Conservation (phyloP, 129 eudicot genomes). For the Ambrosia artemisiifolia region DNA sequence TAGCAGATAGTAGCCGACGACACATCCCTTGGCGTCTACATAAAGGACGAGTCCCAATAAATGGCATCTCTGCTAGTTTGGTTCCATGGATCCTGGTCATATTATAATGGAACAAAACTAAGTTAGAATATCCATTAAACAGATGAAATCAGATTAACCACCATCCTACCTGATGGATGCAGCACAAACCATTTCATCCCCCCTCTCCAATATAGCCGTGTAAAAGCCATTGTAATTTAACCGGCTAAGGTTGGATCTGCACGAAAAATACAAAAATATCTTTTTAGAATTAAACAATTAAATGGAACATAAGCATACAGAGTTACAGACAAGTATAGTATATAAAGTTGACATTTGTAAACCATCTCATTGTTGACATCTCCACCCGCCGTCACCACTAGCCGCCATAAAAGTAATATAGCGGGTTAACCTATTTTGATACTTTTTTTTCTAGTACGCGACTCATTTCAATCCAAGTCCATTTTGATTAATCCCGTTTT, state of each 20-base stretch:
- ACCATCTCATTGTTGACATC: not conserved
- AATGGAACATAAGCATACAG: not conserved
- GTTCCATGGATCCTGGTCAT: conserved; percentile 69
- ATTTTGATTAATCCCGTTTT: no score
- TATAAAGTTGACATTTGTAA: not conserved
- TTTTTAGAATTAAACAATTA: not conserved
- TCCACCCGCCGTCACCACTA: no score
- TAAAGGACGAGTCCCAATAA: conserved; percentile 87
- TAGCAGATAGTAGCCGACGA: conserved; percentile 70
- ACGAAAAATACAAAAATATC: conserved; percentile 9
- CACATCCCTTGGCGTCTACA: conserved; percentile 98
- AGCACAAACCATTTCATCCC: conserved; percentile 74
- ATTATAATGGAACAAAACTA: conserved; percentile 2
- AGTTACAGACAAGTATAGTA: not conserved
- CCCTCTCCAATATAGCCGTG: conserved; percentile 74
- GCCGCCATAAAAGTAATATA: no score
- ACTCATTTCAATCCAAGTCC: no score
- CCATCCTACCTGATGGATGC: conserved; percentile 82
- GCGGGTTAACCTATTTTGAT: no score
- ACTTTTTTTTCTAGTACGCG: no score
- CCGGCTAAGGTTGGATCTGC: conserved; percentile 75
- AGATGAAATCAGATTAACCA: not conserved
- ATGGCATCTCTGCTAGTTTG: conserved; percentile 96
- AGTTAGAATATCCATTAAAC: not conserved
- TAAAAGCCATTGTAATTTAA: conserved; percentile 65